Evolutionary conservation across 2,329 filamentous ascomycete species (phyloP).

Genomic region (Tolypocladium inflatum): DNA sequence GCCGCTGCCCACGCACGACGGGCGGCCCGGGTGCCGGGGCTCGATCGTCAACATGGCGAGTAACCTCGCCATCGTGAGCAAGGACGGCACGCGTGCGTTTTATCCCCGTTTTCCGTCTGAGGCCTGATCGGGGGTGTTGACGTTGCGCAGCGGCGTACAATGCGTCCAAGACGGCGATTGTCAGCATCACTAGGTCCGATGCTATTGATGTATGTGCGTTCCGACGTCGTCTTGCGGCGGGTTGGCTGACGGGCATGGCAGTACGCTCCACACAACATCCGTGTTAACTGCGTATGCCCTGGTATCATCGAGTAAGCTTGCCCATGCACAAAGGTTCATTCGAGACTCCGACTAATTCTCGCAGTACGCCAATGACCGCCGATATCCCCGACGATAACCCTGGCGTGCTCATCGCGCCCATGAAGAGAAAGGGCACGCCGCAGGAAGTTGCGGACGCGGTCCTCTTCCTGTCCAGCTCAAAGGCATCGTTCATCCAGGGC

Average conservation of each 20-base stretch:
- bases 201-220: slow-evolving; percentile 29
- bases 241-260: slow-evolving; percentile 6
- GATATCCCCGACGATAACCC: slow-evolving; percentile 22
- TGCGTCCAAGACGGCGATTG: slow-evolving; percentile 31
- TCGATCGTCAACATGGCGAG: slow-evolving; percentile 36
- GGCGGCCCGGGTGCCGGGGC: slow-evolving; percentile 23
- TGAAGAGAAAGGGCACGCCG: slow-evolving; percentile 29
- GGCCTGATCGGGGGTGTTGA: background rate
- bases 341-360: background rate
- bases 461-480: slow-evolving; percentile 32
- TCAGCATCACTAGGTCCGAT: slow-evolving; percentile 35
- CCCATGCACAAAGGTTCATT: background rate
- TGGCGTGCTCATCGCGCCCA: slow-evolving; percentile 22
- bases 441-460: slow-evolving; percentile 37
- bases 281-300: slow-evolving; percentile 36
- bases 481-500: slow-evolving; percentile 29
- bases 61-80: slow-evolving; percentile 30
- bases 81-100: slow-evolving; percentile 28
- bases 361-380: slow-evolving; percentile 31
- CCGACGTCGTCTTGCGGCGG: background rate
- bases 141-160: slow-evolving; percentile 29
- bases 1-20: slow-evolving; percentile 30
- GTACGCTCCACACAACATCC: slow-evolving; percentile 34
- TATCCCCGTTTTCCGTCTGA: background rate
- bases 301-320: slow-evolving; percentile 25